Evolutionary conservation across 2,329 filamentous ascomycete species (phyloP), one percentile per base, ranked within the genome.

Genomic region (Acephala macrosclerotiorum): DNA sequence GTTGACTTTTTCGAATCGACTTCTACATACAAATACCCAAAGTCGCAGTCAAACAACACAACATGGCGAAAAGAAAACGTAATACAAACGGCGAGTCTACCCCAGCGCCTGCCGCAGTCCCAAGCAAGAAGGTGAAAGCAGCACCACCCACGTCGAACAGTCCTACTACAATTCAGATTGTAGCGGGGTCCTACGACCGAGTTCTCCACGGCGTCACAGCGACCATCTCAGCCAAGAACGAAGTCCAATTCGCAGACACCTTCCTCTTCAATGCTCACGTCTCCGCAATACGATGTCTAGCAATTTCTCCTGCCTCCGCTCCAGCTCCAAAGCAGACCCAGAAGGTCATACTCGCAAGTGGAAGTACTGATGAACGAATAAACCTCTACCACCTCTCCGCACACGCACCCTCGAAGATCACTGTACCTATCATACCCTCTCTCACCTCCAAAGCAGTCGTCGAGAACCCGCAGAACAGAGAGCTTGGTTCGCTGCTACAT

Each of bases 181-280:
- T 98, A 66, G 90, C 93, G 7, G 96, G 96, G 57, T 97, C 94
- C 61, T 99, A 99, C 80, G 96, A 99, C 77, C 88, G 94, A 70
- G 89, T 96, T 58, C 86, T 99, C 22, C 96, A 99, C 78, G 96
- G 96, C 66, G 85, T 97, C 73, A 93, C 91, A 8, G 94, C 91
- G n/a, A 88, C 88, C 1, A 82, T 97, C 60, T 73, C 77, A 49
- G 71, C 77, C 61, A 75, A 82, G 12, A 72, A 67, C 63, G 76
- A 83, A 18, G 83, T 89, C 62, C 84, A 89, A 60, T 98, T 97
- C 76, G 87, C 92, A 71, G 95, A 98, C 79, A 95, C 92, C 0
- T 99, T 99, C 79, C 87, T 99, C 64, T 97, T 99, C 86, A 93
- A 94, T 76, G 94, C 96, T 16, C 96, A 99, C 80, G 86, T 89